Conservation (phyloP, 2,329 filamentous ascomycete genomes). For the Trichophaea hybrida region DNA sequence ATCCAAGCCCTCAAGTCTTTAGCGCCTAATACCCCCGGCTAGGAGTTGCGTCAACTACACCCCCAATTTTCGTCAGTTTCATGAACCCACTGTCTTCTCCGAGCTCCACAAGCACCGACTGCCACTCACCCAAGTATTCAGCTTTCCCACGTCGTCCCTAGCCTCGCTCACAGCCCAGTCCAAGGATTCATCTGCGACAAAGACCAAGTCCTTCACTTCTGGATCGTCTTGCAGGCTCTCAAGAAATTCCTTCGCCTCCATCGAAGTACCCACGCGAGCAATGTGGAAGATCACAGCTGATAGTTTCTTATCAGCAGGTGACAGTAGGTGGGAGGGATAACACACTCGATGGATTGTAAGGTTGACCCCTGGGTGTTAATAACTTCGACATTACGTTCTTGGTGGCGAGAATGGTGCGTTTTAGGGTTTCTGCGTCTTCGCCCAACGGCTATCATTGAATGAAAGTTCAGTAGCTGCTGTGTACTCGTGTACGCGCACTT, state of each 20-base stretch:
- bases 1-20: background rate
- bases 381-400: constrained; percentile 3
- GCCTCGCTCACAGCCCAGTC: background rate
- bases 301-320: no score
- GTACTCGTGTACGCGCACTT: background rate
- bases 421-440: background rate
- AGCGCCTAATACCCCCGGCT: background rate
- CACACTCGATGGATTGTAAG: background rate
- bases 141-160: background rate
- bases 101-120: no score
- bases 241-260: background rate
- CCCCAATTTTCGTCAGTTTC: background rate
- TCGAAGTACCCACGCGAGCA: background rate
- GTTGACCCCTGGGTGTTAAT: background rate
- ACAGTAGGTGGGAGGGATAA: no score
- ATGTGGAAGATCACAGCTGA: constrained; percentile 1
- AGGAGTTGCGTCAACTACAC: background rate
- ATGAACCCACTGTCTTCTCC: no score
- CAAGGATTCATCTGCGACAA: background rate
- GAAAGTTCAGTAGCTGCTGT: background rate
- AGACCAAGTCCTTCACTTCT: background rate
- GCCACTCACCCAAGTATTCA: constrained; percentile 4
- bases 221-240: background rate
- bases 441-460: background rate
- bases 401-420: background rate